Conservation (phyloP, 371 early-diverging fungal species). For the Mucor velutinosus region DNA sequence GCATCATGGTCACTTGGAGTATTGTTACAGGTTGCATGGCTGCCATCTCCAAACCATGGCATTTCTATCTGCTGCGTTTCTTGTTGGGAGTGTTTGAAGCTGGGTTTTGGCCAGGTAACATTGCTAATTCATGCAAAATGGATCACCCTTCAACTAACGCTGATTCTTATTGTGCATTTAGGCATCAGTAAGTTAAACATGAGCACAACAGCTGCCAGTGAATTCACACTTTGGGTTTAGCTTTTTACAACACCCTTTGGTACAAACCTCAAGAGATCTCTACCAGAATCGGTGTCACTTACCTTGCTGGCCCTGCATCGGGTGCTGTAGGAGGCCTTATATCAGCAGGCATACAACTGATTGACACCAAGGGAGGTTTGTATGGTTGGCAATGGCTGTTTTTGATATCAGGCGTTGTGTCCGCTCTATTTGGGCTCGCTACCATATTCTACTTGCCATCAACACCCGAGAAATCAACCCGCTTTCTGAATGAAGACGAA, state of each 20-base stretch:
- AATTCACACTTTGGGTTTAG: constrained; percentile 12
- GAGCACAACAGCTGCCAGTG: not conserved
- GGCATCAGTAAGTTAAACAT: constrained; percentile 32
- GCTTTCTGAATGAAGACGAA: constrained; percentile 44
- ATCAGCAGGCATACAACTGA: constrained; percentile 47
- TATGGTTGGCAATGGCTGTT: constrained; percentile 59
- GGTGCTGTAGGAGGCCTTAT: constrained; percentile 55
- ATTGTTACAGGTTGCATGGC: constrained; percentile 53
- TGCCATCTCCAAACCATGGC: constrained; percentile 48
- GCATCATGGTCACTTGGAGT: constrained; percentile 58
- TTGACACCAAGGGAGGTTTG: constrained; percentile 42
- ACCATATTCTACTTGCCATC: constrained; percentile 47
- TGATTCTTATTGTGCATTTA: not conserved
- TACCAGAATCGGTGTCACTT: constrained; percentile 46
- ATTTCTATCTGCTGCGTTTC: constrained; percentile 51
- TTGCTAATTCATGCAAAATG: not conserved
- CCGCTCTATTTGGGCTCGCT: constrained; percentile 42
- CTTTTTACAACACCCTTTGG: constrained; percentile 52
- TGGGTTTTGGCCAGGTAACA: constrained; percentile 55
- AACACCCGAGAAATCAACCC: constrained; percentile 43
- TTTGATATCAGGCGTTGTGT: constrained; percentile 40
- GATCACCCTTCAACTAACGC: not conserved
- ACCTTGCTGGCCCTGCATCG: constrained; percentile 49
- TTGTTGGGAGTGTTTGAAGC: constrained; percentile 55
- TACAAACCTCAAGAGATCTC: constrained; percentile 52